phyloP scores from a whole-genome alignment of 805 yeast species.

The Schwanniomyces pseudopolymorphus region DNA sequence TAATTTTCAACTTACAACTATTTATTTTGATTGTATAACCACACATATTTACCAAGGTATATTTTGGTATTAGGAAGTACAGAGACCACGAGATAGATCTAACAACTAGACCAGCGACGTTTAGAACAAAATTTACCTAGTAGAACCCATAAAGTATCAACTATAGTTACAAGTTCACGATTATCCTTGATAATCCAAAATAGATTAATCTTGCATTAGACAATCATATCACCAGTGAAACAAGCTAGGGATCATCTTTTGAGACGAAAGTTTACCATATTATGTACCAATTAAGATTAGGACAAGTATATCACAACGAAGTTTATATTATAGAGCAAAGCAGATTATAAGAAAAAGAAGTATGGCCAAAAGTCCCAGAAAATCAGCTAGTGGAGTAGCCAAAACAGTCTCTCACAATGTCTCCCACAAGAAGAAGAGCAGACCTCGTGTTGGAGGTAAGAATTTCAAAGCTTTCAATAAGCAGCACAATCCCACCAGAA shows the following conservation, averaged over 20 bases:
- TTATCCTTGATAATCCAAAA: background rate
- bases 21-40: background rate
- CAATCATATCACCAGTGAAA: background rate
- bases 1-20: background rate
- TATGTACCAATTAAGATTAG: background rate
- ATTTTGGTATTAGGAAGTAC: background rate
- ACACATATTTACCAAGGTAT: background rate
- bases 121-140: background rate
- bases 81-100: background rate
- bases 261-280: conserved; percentile 1
- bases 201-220: background rate
- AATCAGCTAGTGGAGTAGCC: background rate
- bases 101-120: background rate
- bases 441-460: conserved; percentile 29
- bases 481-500: conserved; percentile 14
- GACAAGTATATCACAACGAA: background rate
- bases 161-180: background rate
- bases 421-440: background rate
- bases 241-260: background rate
- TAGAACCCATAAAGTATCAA: background rate
- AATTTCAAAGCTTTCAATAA: conserved; percentile 24
- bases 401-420: conserved; percentile 12
- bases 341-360: background rate
- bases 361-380: conserved; percentile 35
- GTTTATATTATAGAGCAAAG: background rate